Evolutionary conservation across 177 flowering plant genomes (phyloP), one percentile per base, ranked within the genome.

Genomic region (Vitis hybrid): DNA sequence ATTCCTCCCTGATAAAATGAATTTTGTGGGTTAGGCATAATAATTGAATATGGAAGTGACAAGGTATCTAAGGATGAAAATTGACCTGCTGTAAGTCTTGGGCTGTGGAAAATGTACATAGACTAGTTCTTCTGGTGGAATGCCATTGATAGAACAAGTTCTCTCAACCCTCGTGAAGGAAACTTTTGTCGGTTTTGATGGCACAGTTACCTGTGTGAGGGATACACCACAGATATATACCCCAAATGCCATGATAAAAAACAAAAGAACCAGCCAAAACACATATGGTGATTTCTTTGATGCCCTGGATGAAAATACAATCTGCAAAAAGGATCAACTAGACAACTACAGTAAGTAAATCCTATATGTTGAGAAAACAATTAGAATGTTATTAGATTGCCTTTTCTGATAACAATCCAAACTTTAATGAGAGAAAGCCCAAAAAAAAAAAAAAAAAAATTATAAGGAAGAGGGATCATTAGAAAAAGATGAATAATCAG

Each of bases 41-140:
- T 22, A 20, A 58, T 20, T 20, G 20, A 20, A 58, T 58, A 11
- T 58, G 61, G 61, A 20, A 58, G 28, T 18, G 11, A 10, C 5
- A 18, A 58, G 11, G 12, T 8, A 38, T 18, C 11, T 11, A 58
- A 11, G 61, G 11, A 58, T 58, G 61, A 58, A 15, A 58, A 18
- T 19, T 8, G 18, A 58, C 61, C 61, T 58, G 61, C 61, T 19
- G 1, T 58, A 58, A 20, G 61, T 58, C 28, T 20, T 58, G 61
- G 61, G 61, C 20, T 18, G 61, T 1, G 61, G 61, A 11, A 58
- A 58, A 58, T 58, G 61, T 22, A 58, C 61, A 58, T 58, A 58
- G 12, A 18, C 10, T 10, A 18, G 18, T 20, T 58, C 61, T 58
- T 58, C 61, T 58, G 61, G 61, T 2, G 9, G 24, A 18, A 58